Evolutionary conservation across 208 protist genomes (phyloP), one percentile per base, ranked within the genome.

Genomic region (Trypanosoma brucei): DNA sequence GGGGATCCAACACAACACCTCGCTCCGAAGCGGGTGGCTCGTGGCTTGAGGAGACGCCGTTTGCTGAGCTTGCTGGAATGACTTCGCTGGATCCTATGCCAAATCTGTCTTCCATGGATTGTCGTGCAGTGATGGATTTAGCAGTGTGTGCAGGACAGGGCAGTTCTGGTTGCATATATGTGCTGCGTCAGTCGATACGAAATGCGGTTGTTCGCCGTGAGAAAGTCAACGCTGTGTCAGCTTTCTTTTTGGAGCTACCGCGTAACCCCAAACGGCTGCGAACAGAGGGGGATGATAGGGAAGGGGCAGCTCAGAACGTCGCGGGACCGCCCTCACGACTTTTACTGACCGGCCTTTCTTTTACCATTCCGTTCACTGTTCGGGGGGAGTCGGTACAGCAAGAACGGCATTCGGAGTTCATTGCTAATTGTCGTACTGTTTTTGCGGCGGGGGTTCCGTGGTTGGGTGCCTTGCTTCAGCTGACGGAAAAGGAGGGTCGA

Each of bases 281-380:
- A 40, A 39, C 11, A n/a, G 48, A 68, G 11, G 58, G 14, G 45
- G 67, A 59, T 11, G 53, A 50, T 8, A 48, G 39, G 7, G 31
- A 30, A 31, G 37, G 36, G 34, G 54, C 63, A 22, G 36, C 58
- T 37, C 42, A 11, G 42, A 46, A 14, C 42, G 4, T 39, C 22
- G 38, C 42, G 30, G 3, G n/a, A 40, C 3, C 57, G 22, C 35
- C 46, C 42, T 36, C 79, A n/a, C 76, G 82, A 30, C 66, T 95
- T 3, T 45, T 95, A 42, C 81, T 95, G 42, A 85, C 78, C 38
- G 89, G 86, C 31, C 55, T 61, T 9, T 70, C 72, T 46, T 93
- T 93, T 65, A 90, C 89, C 1, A 79, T 95, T 51, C 67, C 88
- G 8, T 90, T 93, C 55, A 58, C 75, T 4, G 79, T 95, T 3